Percentiles rank a stretch among this genome's conserved stretches.
phyloP scores from a whole-genome alignment of 257 asterid genomes.

The Echites panduratus region DNA sequence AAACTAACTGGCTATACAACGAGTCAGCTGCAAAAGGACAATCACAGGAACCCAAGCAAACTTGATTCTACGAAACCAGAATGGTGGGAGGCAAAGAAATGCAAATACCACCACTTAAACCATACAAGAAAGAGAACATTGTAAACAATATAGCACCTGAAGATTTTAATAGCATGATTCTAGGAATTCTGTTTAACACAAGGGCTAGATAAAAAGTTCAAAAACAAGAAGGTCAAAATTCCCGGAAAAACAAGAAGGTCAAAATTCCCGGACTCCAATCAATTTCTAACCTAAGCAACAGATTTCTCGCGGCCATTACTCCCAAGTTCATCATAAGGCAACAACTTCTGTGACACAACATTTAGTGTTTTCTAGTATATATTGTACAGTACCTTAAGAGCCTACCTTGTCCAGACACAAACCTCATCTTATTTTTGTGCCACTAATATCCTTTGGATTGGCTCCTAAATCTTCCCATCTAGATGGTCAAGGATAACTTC shows the following conservation, averaged over 20 bases:
- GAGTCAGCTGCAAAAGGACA: background rate
- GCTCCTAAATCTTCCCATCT: background rate
- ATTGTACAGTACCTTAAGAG: background rate
- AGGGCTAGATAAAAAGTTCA: too few relatives aligned
- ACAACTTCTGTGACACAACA: too few relatives aligned
- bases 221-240: background rate
- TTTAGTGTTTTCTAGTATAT: too few relatives aligned
- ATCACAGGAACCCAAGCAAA: too few relatives aligned
- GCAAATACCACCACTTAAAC: background rate
- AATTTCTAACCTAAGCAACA: background rate
- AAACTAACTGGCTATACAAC: background rate
- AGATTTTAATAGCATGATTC: too few relatives aligned
- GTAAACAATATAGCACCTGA: too few relatives aligned
- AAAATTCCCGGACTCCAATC: background rate
- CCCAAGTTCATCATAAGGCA: too few relatives aligned
- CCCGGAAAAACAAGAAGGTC: background rate
- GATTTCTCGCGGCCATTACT: background rate
- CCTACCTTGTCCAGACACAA: background rate
- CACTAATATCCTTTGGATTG: background rate
- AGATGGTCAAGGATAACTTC: background rate
- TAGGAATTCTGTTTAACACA: too few relatives aligned
- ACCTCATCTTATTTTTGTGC: background rate
- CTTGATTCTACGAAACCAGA: background rate
- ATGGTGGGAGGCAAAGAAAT: background rate
- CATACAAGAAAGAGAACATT: background rate